Evolutionary conservation across 768 basidiomycete species (phyloP), one percentile per base, ranked within the genome.

Genomic region (Rhodotorula sphaerocarpa): DNA sequence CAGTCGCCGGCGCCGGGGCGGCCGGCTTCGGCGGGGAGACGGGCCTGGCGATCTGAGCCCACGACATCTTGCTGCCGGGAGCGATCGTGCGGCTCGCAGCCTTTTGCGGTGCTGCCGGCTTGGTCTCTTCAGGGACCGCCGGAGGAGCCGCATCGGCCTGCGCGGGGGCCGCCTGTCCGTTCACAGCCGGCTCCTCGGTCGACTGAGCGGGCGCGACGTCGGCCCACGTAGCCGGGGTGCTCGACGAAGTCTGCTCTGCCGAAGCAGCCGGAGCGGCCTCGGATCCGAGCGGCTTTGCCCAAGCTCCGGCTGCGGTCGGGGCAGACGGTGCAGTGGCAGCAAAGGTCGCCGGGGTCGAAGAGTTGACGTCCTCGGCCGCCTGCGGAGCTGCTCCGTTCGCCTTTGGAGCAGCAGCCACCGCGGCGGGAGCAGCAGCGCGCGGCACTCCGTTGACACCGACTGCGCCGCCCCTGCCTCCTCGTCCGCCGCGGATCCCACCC

Each of bases 1-100:
- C 41, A 9, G 61, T 30, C 21, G 51, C 31, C 45, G 39, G 44
- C 9, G 15, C 18, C 10, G 14, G 27, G 18, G 46, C 5, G 16
- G 39, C 21, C 2, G 3, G 28, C 30, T 25, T 42, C 33, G 34
- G 20, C 3, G 36, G 36, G 6, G 28, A 42, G 7, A 27, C 58
- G 21, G 36, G 65, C 59, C 63, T 51, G 18, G 67, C 60, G 39
- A 69, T 62, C 44, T 56, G 53, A 12, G 67, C 67, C 67, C 67
- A 69, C 52, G 67, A 69, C n/a, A 61, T 44, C 45, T 61, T 69
- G 10, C 53, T 42, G 42, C 67, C 67, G 9, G 67, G 59, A 6
- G 63, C 59, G 45, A 69, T 69, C 28, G 55, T 65, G 21, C 59
- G 58, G 23, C 54, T 21, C 5, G 59, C 45, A 48, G 63, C 50